These are phyloP conservation scores for Colletotrichum plurivorum DNA, from an alignment of 2,329 filamentous ascomycete species.

Conservation along the genomic window DNA sequence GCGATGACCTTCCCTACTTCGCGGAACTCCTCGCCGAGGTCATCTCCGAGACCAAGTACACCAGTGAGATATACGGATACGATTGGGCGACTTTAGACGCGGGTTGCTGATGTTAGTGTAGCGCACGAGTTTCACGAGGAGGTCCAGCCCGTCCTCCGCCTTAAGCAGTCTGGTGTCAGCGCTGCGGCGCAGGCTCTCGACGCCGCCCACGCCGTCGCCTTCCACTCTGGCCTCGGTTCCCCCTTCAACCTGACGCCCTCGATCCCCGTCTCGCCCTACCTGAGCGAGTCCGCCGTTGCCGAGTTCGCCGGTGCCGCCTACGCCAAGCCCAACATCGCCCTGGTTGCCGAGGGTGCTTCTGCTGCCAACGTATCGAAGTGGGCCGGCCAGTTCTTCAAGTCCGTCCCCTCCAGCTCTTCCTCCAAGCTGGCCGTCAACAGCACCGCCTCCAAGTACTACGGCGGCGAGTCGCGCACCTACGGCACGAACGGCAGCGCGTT, in stretches of 20 bases:
- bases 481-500: slow-evolving; percentile 84
- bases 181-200: slow-evolving; percentile 82
- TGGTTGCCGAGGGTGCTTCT: slow-evolving; percentile 90
- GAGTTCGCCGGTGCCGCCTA: slow-evolving; percentile 85
- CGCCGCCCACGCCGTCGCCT: slow-evolving; percentile 87
- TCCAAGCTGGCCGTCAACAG: slow-evolving; percentile 69
- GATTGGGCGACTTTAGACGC: slow-evolving; percentile 3
- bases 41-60: slow-evolving; percentile 88
- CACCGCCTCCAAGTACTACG: slow-evolving; percentile 86
- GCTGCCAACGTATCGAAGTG: slow-evolving; percentile 85
- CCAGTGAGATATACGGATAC: slow-evolving; percentile 67
- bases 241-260: slow-evolving; percentile 81
- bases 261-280: slow-evolving; percentile 82
- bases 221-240: slow-evolving; percentile 92
- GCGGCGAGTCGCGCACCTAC: slow-evolving; percentile 92
- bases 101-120: slow-evolving; percentile 54
- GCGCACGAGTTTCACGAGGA: slow-evolving; percentile 94
- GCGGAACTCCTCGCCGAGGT: slow-evolving; percentile 95
- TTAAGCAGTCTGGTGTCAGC: slow-evolving; percentile 79
- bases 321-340: slow-evolving; percentile 89
- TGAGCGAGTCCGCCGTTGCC: slow-evolving; percentile 81
- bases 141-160: slow-evolving; percentile 81
- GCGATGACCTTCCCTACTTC: slow-evolving; percentile 97
- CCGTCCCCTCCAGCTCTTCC: slow-evolving; percentile 69
- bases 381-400: slow-evolving; percentile 92